Evolutionary conservation across 306 rosid species (phyloP), one percentile per base, ranked within the genome.

Genomic region (Medicago ruthenica): DNA sequence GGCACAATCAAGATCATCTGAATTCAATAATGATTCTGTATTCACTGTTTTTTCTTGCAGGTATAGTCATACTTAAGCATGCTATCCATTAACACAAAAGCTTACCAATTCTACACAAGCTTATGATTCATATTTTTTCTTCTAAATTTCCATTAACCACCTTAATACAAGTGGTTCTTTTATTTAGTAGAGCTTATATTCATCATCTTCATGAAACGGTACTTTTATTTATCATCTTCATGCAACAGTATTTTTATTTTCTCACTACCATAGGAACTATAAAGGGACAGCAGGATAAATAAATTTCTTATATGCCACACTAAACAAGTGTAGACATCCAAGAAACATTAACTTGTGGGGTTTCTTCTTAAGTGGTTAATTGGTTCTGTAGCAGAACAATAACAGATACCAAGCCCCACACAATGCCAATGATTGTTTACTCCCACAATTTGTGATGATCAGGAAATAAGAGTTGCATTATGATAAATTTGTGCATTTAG

Each of bases 181-280:
- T 12, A 22, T 54, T 71, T 71, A 50, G 57, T 71, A 66, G 42
- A 44, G 63, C 22, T 67, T 48, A 67, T 6, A 51, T 24, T 4
- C 17, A 42, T 41, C 20, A 66, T 78, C 76, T 37, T 78, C 73
- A 54, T 74, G 77, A 68, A 74, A 64, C 74, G 78, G 24, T n/a
- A 58, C 78, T 13, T 15, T 71, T 63, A 9, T n/a, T 5, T 73
- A 63, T 15, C 72, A 22, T 18, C 63, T 27, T 27, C 31, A 27
- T 3, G 31, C 31, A 27, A 27, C 31, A 27, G 31, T 27, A 27
- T 4, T 27, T 27, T 27, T 27, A 27, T 27, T 27, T 27, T 27
- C 31, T 27, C 31, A 27, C 31, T 3, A 27, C 31, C 31, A 3
- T 27, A 24, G n/a, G 13, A 14, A 14, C 60, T 40, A 21, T 17